phyloP scores from a whole-genome alignment of 768 basidiomycete species.

The Phylloporus sp. region DNA sequence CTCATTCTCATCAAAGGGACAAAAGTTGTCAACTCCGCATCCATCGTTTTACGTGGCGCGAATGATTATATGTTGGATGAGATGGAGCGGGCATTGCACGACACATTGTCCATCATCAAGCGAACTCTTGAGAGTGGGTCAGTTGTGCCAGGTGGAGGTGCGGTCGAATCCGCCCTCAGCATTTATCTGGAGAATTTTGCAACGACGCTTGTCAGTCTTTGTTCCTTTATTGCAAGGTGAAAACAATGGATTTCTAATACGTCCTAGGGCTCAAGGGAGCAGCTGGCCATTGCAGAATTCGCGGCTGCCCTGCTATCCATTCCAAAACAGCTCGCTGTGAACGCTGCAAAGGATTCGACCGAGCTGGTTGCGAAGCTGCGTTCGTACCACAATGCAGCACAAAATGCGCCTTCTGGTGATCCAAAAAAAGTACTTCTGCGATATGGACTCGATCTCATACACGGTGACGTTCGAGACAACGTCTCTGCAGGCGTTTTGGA shows the following conservation, averaged over 20 bases:
- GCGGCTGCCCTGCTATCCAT: slow-evolving; percentile 89
- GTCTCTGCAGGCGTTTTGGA: slow-evolving; percentile 89
- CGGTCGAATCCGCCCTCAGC: slow-evolving; percentile 93
- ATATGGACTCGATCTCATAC: slow-evolving; percentile 91
- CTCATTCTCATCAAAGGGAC: slow-evolving; percentile 97
- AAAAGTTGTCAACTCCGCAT: slow-evolving; percentile 89
- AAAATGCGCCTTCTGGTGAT: slow-evolving; percentile 86
- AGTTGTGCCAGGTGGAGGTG: slow-evolving; percentile 96
- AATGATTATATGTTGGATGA: slow-evolving; percentile 99
- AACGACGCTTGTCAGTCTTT: slow-evolving; percentile 76
- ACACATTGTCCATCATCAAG: slow-evolving; percentile 93
- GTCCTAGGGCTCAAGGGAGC: slow-evolving; percentile 89
- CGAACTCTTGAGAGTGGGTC: slow-evolving; percentile 93
- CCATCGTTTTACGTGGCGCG: slow-evolving; percentile 91
- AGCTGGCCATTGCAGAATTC: slow-evolving; percentile 99
- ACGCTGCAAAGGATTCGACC: slow-evolving; percentile 97
- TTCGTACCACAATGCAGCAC: slow-evolving; percentile 94
- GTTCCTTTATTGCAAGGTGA: not conserved
- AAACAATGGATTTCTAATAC: not conserved
- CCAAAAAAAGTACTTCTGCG: slow-evolving; percentile 86
- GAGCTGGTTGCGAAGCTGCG: slow-evolving; percentile 95
- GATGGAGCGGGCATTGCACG: slow-evolving; percentile 97
- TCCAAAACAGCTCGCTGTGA: slow-evolving; percentile 94
- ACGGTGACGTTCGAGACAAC: slow-evolving; percentile 95
- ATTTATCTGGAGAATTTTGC: slow-evolving; percentile 99